Evolutionary conservation across 805 yeast species (phyloP).

Genomic region (Isabelozyma heimii): DNA sequence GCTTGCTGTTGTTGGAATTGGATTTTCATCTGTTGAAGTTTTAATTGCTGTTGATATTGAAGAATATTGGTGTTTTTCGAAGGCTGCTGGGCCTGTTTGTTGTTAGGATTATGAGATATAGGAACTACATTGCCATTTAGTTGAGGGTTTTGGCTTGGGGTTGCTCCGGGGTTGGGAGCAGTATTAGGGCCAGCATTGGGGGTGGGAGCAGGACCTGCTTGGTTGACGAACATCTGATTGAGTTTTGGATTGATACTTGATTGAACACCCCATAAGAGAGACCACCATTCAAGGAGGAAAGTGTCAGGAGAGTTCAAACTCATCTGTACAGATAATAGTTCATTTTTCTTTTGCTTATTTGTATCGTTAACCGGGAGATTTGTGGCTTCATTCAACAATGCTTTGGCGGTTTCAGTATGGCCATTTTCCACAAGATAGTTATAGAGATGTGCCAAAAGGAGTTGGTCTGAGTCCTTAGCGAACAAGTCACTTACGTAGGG

Average conservation of each 20-base stretch:
- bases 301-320: constrained; percentile 44
- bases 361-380: constrained; percentile 31
- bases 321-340: constrained; percentile 25
- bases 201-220: neutral
- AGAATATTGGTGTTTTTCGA: constrained; percentile 6
- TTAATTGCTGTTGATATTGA: constrained; percentile 20
- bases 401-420: constrained; percentile 48
- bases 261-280: constrained; percentile 48
- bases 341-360: constrained; percentile 9
- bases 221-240: constrained; percentile 16
- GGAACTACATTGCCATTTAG: constrained; percentile 1
- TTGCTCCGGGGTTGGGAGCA: neutral
- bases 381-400: constrained; percentile 40
- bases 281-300: constrained; percentile 58
- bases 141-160: constrained; percentile 1
- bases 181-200: neutral
- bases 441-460: constrained; percentile 52
- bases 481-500: constrained; percentile 28
- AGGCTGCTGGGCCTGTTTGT: constrained; percentile 4
- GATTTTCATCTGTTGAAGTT: constrained; percentile 21
- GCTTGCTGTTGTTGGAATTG: constrained; percentile 21
- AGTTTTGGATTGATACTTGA: constrained; percentile 36
- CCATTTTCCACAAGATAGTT: constrained; percentile 48
- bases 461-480: constrained; percentile 48
- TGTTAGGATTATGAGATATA: constrained; percentile 1